These are phyloP conservation scores for Desmodesmus armatus DNA, from an alignment of 139 green algal genomes.

Conservation along the genomic window DNA sequence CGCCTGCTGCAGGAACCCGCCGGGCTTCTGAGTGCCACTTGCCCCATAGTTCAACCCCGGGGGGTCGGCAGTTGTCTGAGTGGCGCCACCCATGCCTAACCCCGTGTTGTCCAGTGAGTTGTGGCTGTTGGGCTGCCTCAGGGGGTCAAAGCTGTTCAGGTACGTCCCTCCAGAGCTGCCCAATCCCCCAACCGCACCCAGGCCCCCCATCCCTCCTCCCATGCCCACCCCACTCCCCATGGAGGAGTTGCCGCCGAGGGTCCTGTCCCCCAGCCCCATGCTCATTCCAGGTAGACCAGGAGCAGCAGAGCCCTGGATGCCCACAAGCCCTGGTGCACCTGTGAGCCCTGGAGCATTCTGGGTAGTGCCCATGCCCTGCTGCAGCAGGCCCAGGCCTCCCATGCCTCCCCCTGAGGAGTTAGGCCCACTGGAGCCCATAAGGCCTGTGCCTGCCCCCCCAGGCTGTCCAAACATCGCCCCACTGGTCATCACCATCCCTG, in stretches of 20 bases:
- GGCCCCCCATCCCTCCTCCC: neutral
- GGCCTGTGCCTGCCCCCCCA: neutral
- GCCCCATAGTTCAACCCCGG: constrained; percentile 16
- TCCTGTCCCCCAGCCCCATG: neutral
- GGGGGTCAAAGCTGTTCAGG: too few species aligned
- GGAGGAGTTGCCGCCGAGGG: neutral
- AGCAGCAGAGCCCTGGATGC: neutral
- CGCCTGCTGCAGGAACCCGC: neutral
- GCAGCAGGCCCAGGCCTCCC: constrained; percentile 3
- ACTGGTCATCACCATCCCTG: neutral
- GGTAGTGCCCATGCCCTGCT: neutral
- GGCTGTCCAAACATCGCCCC: neutral
- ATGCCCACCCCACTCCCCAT: neutral
- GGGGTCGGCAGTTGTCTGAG: neutral
- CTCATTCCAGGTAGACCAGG: neutral
- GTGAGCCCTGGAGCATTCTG: too few species aligned
- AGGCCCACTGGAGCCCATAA: neutral
- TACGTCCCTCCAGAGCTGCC: neutral
- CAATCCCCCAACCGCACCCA: neutral
- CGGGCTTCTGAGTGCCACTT: neutral
- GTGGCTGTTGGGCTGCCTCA: neutral
- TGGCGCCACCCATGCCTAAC: neutral
- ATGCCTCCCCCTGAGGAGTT: constrained; percentile 1
- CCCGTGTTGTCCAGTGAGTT: neutral
- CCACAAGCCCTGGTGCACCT: neutral